Evolutionary conservation across 345 rosid species (phyloP), one percentile per base, ranked within the genome.

Genomic region (Corchorus olitorius): DNA sequence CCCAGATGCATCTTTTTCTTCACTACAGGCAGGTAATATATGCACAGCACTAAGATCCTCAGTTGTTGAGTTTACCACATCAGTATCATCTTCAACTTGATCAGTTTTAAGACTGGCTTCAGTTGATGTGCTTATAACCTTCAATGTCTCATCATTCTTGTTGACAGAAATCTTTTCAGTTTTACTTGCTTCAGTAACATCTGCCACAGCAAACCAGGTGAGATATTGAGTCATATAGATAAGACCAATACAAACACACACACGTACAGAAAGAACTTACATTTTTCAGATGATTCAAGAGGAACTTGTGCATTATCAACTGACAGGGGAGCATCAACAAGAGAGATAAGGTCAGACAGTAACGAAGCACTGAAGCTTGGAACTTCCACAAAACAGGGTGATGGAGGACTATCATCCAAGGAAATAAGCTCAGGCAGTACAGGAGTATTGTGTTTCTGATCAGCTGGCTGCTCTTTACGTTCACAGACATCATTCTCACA

Each of bases 281-380:
- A 54, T 17, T 83, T 81, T 49, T 50, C 65, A 11, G 70, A 63
- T 16, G 75, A 72, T 78, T 74, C 81, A 58, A 20, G 33, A 11
- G 78, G 70, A 65, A 66, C 79, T 80, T 73, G 75, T 50, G 10
- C 79, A 43, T 33, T 67, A 45, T 73, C 76, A 39, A 75, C 37
- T 53, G 80, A 20, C 5, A 87, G 86, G 66, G 86, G 79, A 78
- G 80, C 70, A 78, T 86, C 86, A 45, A 80, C 83, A 34, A 81
- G 73, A 58, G 88, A 79, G 60, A 79, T 58, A 58, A 85, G 85
- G 81, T 86, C 92, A 61, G 84, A 76, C n/a, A 78, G 59, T 58
- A 80, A 82, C 48, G 77, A 55, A 58, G 78, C 37, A 77, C 79
- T 76, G 46, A 33, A 34, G 41, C 73, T 70, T 52, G 77, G 76